Conservation (phyloP, 768 basidiomycete species). For the Phlebiopsis gigantea region DNA sequence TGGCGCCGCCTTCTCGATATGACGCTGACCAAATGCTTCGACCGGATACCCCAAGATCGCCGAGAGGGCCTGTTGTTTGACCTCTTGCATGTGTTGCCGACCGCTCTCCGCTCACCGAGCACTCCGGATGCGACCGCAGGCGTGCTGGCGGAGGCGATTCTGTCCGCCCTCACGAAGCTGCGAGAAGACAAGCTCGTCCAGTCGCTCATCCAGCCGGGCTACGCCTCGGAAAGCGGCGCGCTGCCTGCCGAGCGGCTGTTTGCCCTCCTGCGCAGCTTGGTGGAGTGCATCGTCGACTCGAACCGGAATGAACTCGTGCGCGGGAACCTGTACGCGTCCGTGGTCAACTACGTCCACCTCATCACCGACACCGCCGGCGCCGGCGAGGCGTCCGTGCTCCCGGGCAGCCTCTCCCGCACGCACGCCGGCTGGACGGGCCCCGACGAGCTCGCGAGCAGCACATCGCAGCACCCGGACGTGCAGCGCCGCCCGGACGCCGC, state of each 20-base stretch:
- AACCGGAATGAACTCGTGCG: slow-evolving; percentile 82
- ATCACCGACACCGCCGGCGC: slow-evolving; percentile 40
- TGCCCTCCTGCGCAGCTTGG: slow-evolving; percentile 62
- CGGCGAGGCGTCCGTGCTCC: slow-evolving; percentile 30
- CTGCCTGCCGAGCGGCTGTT: slow-evolving; percentile 79
- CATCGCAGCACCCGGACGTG: background rate
- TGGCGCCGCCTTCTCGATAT: slow-evolving; percentile 87
- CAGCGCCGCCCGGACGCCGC: background rate
- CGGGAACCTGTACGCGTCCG: slow-evolving; percentile 89
- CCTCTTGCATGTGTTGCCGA: slow-evolving; percentile 76
- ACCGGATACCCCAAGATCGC: slow-evolving; percentile 72
- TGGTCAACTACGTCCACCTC: slow-evolving; percentile 89
- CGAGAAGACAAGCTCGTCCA: slow-evolving; percentile 77
- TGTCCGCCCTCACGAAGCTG: slow-evolving; percentile 85
- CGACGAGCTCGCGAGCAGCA: background rate
- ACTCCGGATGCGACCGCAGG: slow-evolving; percentile 70
- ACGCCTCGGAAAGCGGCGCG: slow-evolving; percentile 41
- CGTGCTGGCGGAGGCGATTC: slow-evolving; percentile 75
- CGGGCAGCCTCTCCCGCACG: slow-evolving; percentile 13
- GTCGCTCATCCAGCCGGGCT: slow-evolving; percentile 54
- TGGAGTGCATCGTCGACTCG: slow-evolving; percentile 72
- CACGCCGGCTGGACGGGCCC: background rate
- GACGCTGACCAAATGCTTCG: slow-evolving; percentile 81
- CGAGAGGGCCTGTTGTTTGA: slow-evolving; percentile 90
- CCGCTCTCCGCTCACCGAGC: slow-evolving; percentile 57